Conservation (phyloP, 164 flowering plant species). For the Magnolia changhungtana region DNA sequence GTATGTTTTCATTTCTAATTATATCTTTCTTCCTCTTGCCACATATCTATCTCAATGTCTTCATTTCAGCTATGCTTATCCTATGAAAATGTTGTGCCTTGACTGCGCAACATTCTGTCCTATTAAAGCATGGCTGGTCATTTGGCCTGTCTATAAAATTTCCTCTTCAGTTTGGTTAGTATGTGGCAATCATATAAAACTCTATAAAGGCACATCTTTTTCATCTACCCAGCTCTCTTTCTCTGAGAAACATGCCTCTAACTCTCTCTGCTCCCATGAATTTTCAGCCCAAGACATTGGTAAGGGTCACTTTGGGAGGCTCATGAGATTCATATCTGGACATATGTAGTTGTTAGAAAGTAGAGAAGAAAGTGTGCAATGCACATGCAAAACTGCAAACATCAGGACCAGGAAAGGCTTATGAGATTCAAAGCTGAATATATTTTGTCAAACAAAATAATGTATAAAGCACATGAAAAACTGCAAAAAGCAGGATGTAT, state of each 20-base stretch:
- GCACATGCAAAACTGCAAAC: no score
- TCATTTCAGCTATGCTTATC: not conserved
- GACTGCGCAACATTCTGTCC: not conserved
- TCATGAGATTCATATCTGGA: no score
- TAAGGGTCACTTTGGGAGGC: no score
- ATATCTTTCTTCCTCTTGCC: not conserved
- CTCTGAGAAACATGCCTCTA: not conserved
- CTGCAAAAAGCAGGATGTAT: not conserved
- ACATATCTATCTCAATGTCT: not conserved
- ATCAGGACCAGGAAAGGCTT: no score
- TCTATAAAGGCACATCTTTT: not conserved
- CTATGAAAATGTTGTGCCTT: not conserved
- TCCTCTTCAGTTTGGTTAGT: not conserved
- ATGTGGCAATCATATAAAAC: not conserved
- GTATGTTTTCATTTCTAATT: not conserved
- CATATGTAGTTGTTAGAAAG: no score
- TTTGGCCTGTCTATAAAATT: not conserved
- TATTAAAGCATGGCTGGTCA: not conserved
- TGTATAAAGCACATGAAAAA: not conserved
- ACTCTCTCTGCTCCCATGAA: no score
- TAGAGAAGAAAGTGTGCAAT: no score
- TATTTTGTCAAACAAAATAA: not conserved
- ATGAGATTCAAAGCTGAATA: not conserved
- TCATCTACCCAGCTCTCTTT: not conserved
- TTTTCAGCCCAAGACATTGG: no score